Conservation (phyloP, 2,329 filamentous ascomycete genomes). For the Escovopsis sp. region DNA sequence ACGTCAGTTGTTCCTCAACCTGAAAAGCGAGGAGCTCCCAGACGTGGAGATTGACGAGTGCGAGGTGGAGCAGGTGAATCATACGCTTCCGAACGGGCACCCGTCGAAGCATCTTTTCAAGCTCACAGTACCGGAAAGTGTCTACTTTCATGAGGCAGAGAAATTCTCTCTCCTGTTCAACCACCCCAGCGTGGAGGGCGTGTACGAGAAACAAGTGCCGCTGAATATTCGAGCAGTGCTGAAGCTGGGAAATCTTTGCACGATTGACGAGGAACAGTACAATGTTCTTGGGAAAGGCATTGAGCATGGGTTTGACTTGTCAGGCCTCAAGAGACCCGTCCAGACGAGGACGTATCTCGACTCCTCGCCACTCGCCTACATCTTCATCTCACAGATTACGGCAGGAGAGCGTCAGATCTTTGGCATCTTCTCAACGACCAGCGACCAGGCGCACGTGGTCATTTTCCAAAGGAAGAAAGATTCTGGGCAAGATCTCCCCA, state of each 20-base stretch:
- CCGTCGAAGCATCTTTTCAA: conserved; percentile 90
- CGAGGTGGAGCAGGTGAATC: conserved; percentile 80
- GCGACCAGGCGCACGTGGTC: conserved; percentile 67
- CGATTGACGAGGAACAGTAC: conserved; percentile 79
- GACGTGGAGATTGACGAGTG: conserved; percentile 79
- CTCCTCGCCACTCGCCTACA: conserved; percentile 59
- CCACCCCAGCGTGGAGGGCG: conserved; percentile 87
- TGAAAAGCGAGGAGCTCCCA: conserved; percentile 75
- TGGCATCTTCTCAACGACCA: conserved; percentile 75
- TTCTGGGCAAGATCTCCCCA: conserved; percentile 67
- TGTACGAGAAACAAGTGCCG: conserved; percentile 90
- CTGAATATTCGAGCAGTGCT: conserved; percentile 76
- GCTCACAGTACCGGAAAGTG: conserved; percentile 74
- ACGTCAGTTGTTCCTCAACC: conserved; percentile 77
- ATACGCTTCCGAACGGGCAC: conserved; percentile 89
- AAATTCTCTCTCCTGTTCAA: conserved; percentile 76
- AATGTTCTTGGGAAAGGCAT: conserved; percentile 86
- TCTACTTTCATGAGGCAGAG: conserved; percentile 71
- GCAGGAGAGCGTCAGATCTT: conserved; percentile 88
- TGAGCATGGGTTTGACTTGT: conserved; percentile 85
- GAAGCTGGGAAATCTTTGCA: conserved; percentile 79
- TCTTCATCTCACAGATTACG: conserved; percentile 86
- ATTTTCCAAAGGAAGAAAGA: conserved; percentile 77
- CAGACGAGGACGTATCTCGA: conserved; percentile 60
- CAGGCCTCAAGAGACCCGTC: conserved; percentile 51